phyloP scores from a whole-genome alignment of 108 stramenopile species.

The Conticribra guillardii region DNA sequence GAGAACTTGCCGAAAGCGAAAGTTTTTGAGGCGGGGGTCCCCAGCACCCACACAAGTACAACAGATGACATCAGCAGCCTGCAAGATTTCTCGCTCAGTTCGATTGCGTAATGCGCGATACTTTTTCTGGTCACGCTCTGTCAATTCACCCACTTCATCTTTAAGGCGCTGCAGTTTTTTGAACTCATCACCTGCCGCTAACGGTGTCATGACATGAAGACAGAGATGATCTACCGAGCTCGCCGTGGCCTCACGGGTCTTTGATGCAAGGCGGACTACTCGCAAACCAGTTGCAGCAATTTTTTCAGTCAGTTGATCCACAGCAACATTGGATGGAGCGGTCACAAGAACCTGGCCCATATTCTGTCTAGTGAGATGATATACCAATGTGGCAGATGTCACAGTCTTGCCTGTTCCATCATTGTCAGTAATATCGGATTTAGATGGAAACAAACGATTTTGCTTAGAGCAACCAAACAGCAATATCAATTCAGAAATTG shows the following conservation, averaged over 20 bases:
- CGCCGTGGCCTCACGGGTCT: constrained; percentile 91
- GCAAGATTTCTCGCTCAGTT: constrained; percentile 94
- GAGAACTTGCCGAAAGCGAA: constrained; percentile 95
- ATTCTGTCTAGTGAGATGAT: constrained; percentile 94
- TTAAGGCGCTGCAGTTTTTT: constrained; percentile 93
- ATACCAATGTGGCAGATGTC: constrained; percentile 95
- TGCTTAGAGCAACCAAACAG: not conserved
- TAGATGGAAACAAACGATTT: no score
- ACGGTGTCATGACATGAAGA: constrained; percentile 90
- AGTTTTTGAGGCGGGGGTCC: constrained; percentile 95
- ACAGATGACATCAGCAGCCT: constrained; percentile 99
- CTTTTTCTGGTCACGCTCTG: constrained; percentile 90
- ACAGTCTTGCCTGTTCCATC: constrained; percentile 94
- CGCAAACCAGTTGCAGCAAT: constrained; percentile 95
- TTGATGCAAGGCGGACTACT: constrained; percentile 93
- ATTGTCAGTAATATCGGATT: no score
- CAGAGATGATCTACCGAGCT: constrained; percentile 90
- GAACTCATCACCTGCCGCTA: constrained; percentile 89
- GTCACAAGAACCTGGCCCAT: constrained; percentile 97
- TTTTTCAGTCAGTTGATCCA: constrained; percentile 98
- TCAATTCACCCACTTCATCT: constrained; percentile 94
- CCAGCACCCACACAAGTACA: constrained; percentile 98
- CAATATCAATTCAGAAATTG: not conserved
- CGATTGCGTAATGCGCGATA: constrained; percentile 77
- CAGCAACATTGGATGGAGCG: constrained; percentile 98